Evolutionary conservation across 2,329 filamentous ascomycete genomes (phyloP), one percentile per base, ranked within the genome.

Genomic region (Colletotrichum acutatum): DNA sequence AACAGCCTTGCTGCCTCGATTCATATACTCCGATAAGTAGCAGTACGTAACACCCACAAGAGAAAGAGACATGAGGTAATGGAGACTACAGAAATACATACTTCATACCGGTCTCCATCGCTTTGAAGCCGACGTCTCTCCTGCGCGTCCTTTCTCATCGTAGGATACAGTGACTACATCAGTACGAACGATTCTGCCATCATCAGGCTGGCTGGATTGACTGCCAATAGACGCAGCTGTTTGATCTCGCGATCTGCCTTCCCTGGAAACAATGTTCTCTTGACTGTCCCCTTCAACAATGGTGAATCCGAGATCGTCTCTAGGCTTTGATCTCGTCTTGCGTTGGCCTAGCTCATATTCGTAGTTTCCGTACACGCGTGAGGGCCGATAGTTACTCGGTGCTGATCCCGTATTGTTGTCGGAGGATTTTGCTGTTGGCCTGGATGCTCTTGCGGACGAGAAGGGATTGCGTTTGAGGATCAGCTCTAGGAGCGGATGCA

Each of bases 401-500:
- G 28, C 28, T 57, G 30, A n/a, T n/a, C 26, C 30, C 28, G 54
- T n/a, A 30, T 19, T 28, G 19, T 57, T 26, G 16, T 30, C 42
- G 4, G 42, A 49, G 7, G 42, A 49, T 49, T 49, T 49, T 9
- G 19, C 42, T 19, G 42, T 49, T 8, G 19, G 42, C 42, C 19
- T 49, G 7, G 42, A 49, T 49, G 16, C 42, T n/a, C 42, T 49
- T 49, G 78, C 54, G 5, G 68, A 71, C 16, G 30, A 60, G 57
- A 68, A 71, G 8, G 68, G 68, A 37, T 53, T 71, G 28, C 63
- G 52, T 46, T 26, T 16, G 14, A 71, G 32, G 12, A 71, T 12
- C 4, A 68, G 22, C 19, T 71, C 64, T 1, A 71, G 14, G 26
- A 82, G 78, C 3, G 81, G 81, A 19, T 81, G 78, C 2, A 83